These are phyloP conservation scores for Dryas drummondii DNA, from an alignment of 306 rosid genomes.

Conservation along the genomic window DNA sequence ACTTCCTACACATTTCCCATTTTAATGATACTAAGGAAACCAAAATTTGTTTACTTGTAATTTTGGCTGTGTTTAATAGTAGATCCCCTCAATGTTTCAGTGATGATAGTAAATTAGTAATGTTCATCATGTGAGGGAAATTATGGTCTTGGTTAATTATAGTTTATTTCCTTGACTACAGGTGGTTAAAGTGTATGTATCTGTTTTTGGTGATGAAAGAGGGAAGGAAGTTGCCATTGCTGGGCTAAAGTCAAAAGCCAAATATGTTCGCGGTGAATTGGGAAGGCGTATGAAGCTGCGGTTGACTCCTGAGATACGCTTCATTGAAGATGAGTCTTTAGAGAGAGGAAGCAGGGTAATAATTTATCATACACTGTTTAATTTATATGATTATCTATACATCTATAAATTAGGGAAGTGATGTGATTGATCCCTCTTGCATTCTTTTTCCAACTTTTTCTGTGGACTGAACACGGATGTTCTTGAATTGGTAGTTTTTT, in stretches of 20 bases:
- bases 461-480: too few relatives aligned
- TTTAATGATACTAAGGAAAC: background rate
- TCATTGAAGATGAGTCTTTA: conserved; percentile 79
- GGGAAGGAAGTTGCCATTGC: conserved; percentile 90
- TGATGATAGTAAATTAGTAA: background rate
- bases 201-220: conserved; percentile 91
- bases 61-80: background rate
- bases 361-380: background rate
- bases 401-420: background rate
- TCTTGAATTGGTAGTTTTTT: background rate
- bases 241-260: conserved; percentile 86
- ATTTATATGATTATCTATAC: background rate
- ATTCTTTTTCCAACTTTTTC: background rate
- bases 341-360: conserved; percentile 97
- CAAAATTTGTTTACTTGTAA: background rate
- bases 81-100: background rate
- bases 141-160: background rate
- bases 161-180: conserved; percentile 22
- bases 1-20: background rate
- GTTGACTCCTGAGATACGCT: conserved; percentile 87
- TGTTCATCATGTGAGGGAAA: background rate
- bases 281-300: conserved; percentile 91
- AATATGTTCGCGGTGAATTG: conserved; percentile 75
- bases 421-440: background rate
- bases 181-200: conserved; percentile 89